Evolutionary conservation across 2,329 filamentous ascomycete genomes (phyloP).

Genomic region (Trichoderma pleuroti): DNA sequence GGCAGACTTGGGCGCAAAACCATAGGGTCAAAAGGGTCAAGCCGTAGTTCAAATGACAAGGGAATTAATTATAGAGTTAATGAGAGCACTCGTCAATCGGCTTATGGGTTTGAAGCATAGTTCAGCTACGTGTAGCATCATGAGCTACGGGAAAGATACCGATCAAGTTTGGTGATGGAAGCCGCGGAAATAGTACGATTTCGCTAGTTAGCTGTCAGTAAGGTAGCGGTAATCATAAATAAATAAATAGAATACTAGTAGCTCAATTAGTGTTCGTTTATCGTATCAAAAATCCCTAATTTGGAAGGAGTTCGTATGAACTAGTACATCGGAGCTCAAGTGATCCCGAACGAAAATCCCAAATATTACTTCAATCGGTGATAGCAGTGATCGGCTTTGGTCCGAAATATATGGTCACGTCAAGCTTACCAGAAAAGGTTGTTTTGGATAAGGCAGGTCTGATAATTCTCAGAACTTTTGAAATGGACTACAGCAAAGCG

Average conservation of each 20-base stretch:
- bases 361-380: neutral
- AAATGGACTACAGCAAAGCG: neutral
- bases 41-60: neutral
- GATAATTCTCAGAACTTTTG: neutral
- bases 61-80: neutral
- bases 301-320: constrained; percentile 1
- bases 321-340: neutral
- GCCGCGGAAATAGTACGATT: neutral
- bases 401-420: neutral
- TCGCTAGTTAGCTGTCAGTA: neutral
- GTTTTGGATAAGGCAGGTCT: neutral
- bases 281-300: neutral
- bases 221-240: neutral
- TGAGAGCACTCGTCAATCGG: neutral
- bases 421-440: neutral
- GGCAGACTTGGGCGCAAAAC: neutral
- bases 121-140: neutral
- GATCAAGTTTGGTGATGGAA: neutral
- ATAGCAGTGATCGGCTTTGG: neutral
- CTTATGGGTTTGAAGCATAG: neutral
- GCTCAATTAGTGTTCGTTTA: neutral
- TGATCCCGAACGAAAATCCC: neutral
- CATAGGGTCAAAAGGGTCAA: neutral
- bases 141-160: neutral
- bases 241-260: neutral